Evolutionary conservation across 2,329 filamentous ascomycete genomes (phyloP).

Genomic region (Tympanopsis confertula): DNA sequence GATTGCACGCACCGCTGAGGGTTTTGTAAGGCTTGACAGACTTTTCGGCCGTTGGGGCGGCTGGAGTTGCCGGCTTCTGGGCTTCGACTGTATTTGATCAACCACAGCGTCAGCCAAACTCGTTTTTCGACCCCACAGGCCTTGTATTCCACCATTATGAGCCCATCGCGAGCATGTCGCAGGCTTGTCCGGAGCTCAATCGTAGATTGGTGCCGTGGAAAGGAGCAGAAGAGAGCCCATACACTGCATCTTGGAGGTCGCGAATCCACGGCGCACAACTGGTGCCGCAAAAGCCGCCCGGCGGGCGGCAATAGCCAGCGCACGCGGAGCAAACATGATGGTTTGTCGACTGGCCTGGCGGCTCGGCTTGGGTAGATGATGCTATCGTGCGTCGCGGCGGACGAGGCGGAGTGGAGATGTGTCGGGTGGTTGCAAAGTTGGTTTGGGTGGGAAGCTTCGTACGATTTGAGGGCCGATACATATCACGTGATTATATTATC

Average conservation of each 20-base stretch:
- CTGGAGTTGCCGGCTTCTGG: constrained; percentile 25
- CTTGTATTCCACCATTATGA: too few species aligned
- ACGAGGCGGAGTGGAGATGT: constrained; percentile 3
- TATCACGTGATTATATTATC: too few species aligned
- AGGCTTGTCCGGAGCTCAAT: constrained; percentile 2
- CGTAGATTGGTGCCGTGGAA: constrained; percentile 7
- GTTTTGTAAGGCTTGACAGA: constrained; percentile 32
- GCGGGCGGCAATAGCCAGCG: constrained; percentile 20
- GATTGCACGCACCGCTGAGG: too few species aligned
- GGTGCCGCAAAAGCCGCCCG: constrained; percentile 29
- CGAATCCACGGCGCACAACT: constrained; percentile 30
- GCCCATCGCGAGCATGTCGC: constrained; percentile 2
- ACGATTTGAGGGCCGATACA: constrained; percentile 12
- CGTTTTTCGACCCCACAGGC: too few species aligned
- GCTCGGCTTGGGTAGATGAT: too few species aligned
- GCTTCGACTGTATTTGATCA: constrained; percentile 1
- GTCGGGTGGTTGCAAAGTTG: constrained; percentile 5
- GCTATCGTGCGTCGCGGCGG: constrained; percentile 9
- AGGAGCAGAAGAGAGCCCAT: too few species aligned
- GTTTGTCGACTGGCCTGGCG: constrained; percentile 29
- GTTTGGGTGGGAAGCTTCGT: constrained; percentile 10
- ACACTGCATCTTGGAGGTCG: too few species aligned
- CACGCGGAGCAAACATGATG: constrained; percentile 28
- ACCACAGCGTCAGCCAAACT: constrained; percentile 4
- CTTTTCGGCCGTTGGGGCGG: constrained; percentile 26